Base-by-base conservation (phyloP, 2,329 filamentous ascomycete species). In the Nigrospora osmanthi region DNA sequence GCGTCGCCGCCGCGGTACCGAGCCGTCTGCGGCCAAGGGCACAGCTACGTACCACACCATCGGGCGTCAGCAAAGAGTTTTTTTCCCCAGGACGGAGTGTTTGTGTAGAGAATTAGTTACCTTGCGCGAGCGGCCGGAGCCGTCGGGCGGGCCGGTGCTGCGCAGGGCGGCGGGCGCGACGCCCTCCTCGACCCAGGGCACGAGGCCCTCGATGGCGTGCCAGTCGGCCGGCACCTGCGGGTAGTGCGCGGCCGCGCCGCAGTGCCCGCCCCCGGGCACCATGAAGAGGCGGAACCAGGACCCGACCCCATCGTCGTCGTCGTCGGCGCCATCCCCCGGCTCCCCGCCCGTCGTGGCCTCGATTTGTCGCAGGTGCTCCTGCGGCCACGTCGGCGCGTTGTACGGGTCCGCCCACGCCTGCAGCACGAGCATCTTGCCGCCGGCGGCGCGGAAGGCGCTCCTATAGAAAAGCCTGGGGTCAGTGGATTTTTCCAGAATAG, bases 191-290 rank as follows among this genome's bases (percentile, higher is more conserved):
- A 67, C 61, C 65, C 66, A 67, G 13, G 47, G 32, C 10, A 62
- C 49, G 19, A 67, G 49, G 2, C 53, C 53, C 6, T 62, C 57
- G 4, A 64, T 44, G n/a, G 58, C 53, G 41, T 64, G 54, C 47
- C 65, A 66, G 7, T 52, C 58, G 2, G 51, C 57, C 4, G 62
- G 63, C 19, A 59, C 59, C 15, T 52, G 49, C 4, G 61, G 58
- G 51, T 64, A 66, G 6, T 50, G 47, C 10, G 51, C 35, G 5
- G 59, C 58, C 17, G 59, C 48, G n/a, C 62, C 61, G 44, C 63
- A 66, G 49, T 69, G 66, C 1, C 65, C 64, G 35, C 63, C 62
- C 4, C 58, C 64, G 1, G 65, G 66, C 6, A 66, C 49, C 64
- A 67, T 68, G 43, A 63, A 67, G 4, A 68, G 43, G 4, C 56